phyloP scores from a whole-genome alignment of 2,329 filamentous ascomycete species.

The Colletotrichum filicis region DNA sequence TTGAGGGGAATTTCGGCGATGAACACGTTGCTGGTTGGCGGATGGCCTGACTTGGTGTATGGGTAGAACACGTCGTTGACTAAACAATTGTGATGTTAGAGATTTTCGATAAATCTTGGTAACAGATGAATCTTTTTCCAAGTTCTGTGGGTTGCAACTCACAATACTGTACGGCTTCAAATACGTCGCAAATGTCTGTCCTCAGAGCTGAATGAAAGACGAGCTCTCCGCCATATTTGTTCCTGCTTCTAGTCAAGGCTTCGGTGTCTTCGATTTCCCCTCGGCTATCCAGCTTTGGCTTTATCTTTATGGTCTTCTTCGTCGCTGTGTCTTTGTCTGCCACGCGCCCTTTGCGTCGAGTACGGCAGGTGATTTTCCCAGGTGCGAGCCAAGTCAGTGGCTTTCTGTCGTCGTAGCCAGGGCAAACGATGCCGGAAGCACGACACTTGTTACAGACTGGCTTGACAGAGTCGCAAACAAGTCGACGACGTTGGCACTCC shows the following conservation, averaged over 20 bases:
- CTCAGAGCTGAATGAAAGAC: constrained; percentile 16
- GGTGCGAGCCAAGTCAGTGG: constrained; percentile 53
- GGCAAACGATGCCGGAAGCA: constrained; percentile 46
- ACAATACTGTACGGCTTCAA: constrained; percentile 35
- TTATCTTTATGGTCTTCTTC: not conserved
- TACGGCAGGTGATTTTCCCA: constrained; percentile 47
- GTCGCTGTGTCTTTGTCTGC: not conserved
- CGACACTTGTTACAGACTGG: constrained; percentile 51
- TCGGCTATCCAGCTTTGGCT: not conserved
- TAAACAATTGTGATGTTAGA: not conserved
- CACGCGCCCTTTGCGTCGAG: constrained; percentile 27
- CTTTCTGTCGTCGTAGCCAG: constrained; percentile 51
- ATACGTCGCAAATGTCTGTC: constrained; percentile 30
- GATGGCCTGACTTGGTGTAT: constrained; percentile 37
- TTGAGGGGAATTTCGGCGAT: constrained; percentile 43
- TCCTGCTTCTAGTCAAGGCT: not conserved
- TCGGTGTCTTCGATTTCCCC: not conserved
- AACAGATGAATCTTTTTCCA: not conserved
- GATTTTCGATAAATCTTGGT: not conserved
- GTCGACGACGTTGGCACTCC: constrained; percentile 52
- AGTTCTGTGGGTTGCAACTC: not conserved
- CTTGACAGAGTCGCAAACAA: constrained; percentile 51
- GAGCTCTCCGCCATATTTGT: not conserved
- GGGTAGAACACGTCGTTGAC: constrained; percentile 36
- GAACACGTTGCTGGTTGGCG: constrained; percentile 34